Conservation (phyloP, 345 rosid genomes). For the Melastoma malabathricum region DNA sequence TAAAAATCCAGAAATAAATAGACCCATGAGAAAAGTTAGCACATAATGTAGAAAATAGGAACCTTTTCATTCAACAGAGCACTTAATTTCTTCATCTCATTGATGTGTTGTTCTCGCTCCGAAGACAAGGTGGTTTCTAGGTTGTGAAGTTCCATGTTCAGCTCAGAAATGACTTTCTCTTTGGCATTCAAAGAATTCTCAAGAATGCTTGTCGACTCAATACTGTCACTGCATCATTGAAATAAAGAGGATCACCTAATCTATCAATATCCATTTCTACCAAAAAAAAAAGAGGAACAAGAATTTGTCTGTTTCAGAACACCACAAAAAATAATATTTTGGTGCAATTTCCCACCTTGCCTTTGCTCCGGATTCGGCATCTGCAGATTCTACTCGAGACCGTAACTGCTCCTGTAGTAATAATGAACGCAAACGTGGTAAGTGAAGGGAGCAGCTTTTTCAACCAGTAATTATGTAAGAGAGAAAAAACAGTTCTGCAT, state of each 20-base stretch:
- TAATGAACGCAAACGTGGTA: constrained; percentile 4
- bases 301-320: not conserved
- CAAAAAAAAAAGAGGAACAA: not conserved
- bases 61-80: constrained; percentile 67
- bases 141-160: constrained; percentile 81
- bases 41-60: not conserved
- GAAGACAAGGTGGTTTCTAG: constrained; percentile 61
- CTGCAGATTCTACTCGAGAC: constrained; percentile 73
- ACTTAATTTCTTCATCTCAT: constrained; percentile 70
- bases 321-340: too few relatives aligned
- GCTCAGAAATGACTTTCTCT: constrained; percentile 89
- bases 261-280: too few relatives aligned
- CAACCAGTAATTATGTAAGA: too few relatives aligned
- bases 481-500: too few relatives aligned
- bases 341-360: constrained; percentile 31
- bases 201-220: constrained; percentile 66
- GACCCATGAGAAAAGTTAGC: not conserved
- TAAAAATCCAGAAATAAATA: too few relatives aligned
- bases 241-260: not conserved
- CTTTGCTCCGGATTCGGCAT: constrained; percentile 64
- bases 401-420: constrained; percentile 64
- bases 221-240: constrained; percentile 37
- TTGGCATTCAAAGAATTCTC: constrained; percentile 84
- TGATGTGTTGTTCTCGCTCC: constrained; percentile 75
- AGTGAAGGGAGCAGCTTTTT: too few relatives aligned